Percentiles rank a stretch among this genome's conserved stretches.
Conservation (phyloP, 352 stramenopile species). For the Phytophthora macrochlamydospora region DNA sequence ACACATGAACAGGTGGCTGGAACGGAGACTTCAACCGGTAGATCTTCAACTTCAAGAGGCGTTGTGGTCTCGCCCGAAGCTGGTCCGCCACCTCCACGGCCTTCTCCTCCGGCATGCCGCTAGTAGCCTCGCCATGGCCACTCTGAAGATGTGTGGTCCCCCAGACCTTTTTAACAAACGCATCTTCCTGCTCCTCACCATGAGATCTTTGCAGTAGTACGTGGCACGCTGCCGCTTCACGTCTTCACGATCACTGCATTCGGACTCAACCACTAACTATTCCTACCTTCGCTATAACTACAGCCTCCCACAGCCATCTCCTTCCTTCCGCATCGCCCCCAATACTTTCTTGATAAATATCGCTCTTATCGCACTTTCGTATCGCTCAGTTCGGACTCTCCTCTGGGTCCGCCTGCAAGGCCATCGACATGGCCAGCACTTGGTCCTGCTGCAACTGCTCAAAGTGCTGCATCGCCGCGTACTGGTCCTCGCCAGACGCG, state of each 20-base stretch:
- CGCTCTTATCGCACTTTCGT: conserved; percentile 19
- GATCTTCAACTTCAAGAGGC: conserved; percentile 4
- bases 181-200: too few species aligned
- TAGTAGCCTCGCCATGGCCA: neutral
- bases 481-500: conserved; percentile 66
- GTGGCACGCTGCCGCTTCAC: neutral
- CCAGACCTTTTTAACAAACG: too few species aligned
- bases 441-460: conserved; percentile 62
- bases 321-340: conserved; percentile 19
- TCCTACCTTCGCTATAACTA: conserved; percentile 16
- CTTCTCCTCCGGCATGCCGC: too few species aligned
- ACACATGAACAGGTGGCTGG: neutral
- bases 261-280: neutral
- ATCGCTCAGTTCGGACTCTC: conserved; percentile 48
- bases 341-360: conserved; percentile 57
- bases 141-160: neutral
- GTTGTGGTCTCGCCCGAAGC: too few species aligned
- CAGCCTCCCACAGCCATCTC: conserved; percentile 4
- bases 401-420: conserved; percentile 56
- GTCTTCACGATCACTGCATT: neutral
- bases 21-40: neutral
- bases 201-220: neutral
- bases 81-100: too few species aligned
- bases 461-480: conserved; percentile 66
- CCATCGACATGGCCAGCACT: conserved; percentile 54